Conservation (phyloP, 129 eudicot species). For the Mikania micrantha region DNA sequence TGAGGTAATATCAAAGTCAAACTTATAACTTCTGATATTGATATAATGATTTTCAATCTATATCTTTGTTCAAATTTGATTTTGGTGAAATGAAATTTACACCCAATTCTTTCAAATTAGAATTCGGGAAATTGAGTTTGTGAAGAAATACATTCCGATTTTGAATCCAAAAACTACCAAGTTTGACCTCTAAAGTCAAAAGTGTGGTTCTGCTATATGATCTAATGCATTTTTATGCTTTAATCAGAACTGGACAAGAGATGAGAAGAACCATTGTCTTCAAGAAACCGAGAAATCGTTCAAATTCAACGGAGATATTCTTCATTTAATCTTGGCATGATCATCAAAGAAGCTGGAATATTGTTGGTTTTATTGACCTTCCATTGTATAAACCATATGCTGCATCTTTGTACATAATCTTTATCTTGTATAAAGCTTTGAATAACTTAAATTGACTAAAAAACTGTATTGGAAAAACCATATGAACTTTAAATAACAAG, state of each 20-base stretch:
- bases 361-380: slow-evolving; percentile 21
- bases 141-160: neutral
- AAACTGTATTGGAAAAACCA: neutral
- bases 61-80: neutral
- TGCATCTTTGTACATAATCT: slow-evolving; percentile 14
- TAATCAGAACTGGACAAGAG: slow-evolving; percentile 81
- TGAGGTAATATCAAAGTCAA: slow-evolving; percentile 46
- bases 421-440: slow-evolving; percentile 15
- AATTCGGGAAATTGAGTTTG: neutral
- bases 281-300: slow-evolving; percentile 96
- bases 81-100: neutral
- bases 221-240: slow-evolving; percentile 8
- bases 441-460: slow-evolving; percentile 11
- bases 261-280: slow-evolving; percentile 86
- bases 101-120: neutral
- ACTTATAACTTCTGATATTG: neutral
- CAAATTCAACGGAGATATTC: slow-evolving; percentile 66
- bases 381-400: slow-evolving; percentile 7
- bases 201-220: slow-evolving; percentile 6
- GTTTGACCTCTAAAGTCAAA: slow-evolving; percentile 17
- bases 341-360: slow-evolving; percentile 5
- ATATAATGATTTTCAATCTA: neutral
- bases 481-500: neutral
- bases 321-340: slow-evolving; percentile 66
- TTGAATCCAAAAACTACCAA: neutral